A percentile compares a stretch with the other conserved stretches of the same genome.
phyloP scores from a whole-genome alignment of 2,329 filamentous ascomycete genomes.

The Thermothelomyces thermophilus region DNA sequence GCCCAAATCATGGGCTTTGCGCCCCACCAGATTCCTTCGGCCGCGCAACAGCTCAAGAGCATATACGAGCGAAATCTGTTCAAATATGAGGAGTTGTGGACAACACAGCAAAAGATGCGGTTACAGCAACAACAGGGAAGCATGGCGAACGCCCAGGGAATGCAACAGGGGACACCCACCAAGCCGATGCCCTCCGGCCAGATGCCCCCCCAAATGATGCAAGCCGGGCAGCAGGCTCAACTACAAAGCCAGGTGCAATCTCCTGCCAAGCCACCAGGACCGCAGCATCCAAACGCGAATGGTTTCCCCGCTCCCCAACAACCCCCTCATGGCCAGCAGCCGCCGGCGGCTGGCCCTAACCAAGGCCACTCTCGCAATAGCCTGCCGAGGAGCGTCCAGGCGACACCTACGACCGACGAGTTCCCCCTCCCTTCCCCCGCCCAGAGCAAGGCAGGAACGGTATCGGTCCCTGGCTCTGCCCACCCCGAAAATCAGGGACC shows the following conservation, averaged over 20 bases:
- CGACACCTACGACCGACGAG: conserved; percentile 35
- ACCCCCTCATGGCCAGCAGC: conserved; percentile 39
- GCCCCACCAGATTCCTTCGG: conserved; percentile 57
- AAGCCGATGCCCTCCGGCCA: conserved; percentile 38
- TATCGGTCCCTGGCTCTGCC: conserved; percentile 34
- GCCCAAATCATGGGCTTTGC: conserved; percentile 58
- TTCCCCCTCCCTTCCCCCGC: conserved; percentile 42
- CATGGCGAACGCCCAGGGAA: conserved; percentile 25
- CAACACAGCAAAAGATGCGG: conserved; percentile 41
- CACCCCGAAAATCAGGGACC: conserved; percentile 28
- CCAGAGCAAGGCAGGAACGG: conserved; percentile 36
- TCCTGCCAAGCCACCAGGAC: conserved; percentile 40
- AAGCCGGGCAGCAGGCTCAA: conserved; percentile 33
- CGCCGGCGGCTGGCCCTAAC: conserved; percentile 35
- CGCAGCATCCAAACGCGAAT: conserved; percentile 42
- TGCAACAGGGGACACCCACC: conserved; percentile 37
- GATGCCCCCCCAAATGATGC: conserved; percentile 36
- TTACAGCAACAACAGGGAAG: conserved; percentile 35
- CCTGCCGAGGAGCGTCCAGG: conserved; percentile 46
- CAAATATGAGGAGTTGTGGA: conserved; percentile 68
- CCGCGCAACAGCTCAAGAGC: conserved; percentile 61
- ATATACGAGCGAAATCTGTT: conserved; percentile 71
- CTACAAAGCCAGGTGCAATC: conserved; percentile 34
- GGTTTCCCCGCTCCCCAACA: conserved; percentile 43
- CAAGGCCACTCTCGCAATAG: conserved; percentile 44